Evolutionary conservation across 2,329 filamentous ascomycete genomes (phyloP), one percentile per base, ranked within the genome.

Genomic region (Amphichorda felina): DNA sequence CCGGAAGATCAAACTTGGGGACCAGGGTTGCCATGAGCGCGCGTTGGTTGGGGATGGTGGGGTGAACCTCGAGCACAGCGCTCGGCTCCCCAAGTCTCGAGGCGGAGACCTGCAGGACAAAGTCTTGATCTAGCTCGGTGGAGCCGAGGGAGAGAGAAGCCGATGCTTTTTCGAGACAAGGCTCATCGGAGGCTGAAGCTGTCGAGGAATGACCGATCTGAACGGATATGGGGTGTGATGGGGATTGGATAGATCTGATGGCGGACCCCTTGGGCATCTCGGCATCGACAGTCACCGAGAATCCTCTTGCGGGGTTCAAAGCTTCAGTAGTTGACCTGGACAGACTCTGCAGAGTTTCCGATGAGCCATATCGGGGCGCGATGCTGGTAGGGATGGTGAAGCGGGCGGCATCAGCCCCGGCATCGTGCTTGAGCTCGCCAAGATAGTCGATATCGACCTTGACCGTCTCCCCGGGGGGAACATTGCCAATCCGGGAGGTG

Each of bases 11-110:
- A 54, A 84, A 83, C 41, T 74, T 77, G 2, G 81, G 81, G 0
- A 85, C 77, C 1, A 86, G 59, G 0, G 79, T 82, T 0, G 70
- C 60, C 79, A 87, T 83, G 39, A 86, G 49, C 1, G 80, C 79
- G 4, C 73, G 66, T 33, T 82, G 75, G 37, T 72, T 63, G 0
- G 68, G 60, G 3, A 82, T 61, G 0, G 59, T 68, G 0, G 78
- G 69, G 43, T 86, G 80, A 0, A 60, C 68, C 50, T 86, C 81
- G 2, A 86, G 55, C 3, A 85, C 50, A 1, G 79, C 81, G 24
- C 68, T 62, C 0, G 79, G 81, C n/a, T 62, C 61, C 18, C 64
- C 72, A 2, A 72, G 63, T 30, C 74, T 70, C 38, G 75, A 75
- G 2, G 73, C 68, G 14, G 75, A 60, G 13, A 84, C 56, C 25